Evolutionary conservation across 495 filamentous ascomycete genomes (phyloP).

Genomic region (Tetracladium setigerum): DNA sequence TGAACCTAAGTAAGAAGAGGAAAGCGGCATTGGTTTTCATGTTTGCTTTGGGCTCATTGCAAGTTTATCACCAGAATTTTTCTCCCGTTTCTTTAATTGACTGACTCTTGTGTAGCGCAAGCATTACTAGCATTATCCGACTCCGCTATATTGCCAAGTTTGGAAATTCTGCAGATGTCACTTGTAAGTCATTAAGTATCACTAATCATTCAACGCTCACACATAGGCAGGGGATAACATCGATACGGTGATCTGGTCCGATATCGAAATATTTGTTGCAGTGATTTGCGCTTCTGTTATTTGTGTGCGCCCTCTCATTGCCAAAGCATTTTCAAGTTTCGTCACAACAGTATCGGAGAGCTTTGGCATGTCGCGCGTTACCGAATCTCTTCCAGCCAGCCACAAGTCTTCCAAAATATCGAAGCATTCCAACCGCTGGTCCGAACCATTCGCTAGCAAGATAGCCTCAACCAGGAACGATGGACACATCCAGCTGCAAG

Average conservation of each 20-base stretch:
- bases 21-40: slow-evolving; percentile 27
- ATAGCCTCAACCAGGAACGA: too few species aligned
- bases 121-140: slow-evolving; percentile 25
- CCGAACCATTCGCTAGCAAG: too few species aligned
- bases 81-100: not conserved
- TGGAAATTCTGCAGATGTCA: slow-evolving; percentile 17
- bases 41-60: slow-evolving; percentile 30
- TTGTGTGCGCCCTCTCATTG: slow-evolving; percentile 23
- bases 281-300: slow-evolving; percentile 37
- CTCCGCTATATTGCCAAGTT: slow-evolving; percentile 22
- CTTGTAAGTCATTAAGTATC: slow-evolving; percentile 6
- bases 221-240: slow-evolving; percentile 25
- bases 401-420: too few species aligned
- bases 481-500: too few species aligned
- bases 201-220: not conserved
- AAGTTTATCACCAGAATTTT: slow-evolving; percentile 5
- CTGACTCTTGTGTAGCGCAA: slow-evolving; percentile 18
- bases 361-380: too few species aligned
- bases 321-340: not conserved
- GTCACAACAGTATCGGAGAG: too few species aligned
- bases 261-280: slow-evolving; percentile 37
- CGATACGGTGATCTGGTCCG: slow-evolving; percentile 34
- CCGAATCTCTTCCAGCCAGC: too few species aligned
- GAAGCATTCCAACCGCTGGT: too few species aligned
- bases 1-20: slow-evolving; percentile 29